Conservation (phyloP, 140 eudicot genomes). For the Bidens hawaiensis region DNA sequence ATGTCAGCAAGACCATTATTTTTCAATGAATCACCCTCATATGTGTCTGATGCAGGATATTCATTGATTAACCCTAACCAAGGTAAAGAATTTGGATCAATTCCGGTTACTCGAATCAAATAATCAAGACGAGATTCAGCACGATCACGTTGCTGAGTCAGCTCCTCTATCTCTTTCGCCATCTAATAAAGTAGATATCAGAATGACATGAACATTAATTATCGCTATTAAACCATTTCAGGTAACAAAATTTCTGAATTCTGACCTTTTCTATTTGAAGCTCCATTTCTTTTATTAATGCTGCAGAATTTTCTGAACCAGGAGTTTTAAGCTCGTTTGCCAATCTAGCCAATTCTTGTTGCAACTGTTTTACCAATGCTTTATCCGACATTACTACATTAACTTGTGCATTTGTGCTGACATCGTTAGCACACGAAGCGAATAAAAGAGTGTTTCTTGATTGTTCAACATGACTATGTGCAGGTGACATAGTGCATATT, state of each 20-base stretch:
- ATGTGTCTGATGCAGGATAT: neutral
- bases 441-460: constrained; percentile 86
- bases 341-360: constrained; percentile 57
- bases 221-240: neutral
- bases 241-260: neutral
- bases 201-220: neutral
- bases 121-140: constrained; percentile 67
- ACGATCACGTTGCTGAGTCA: constrained; percentile 69
- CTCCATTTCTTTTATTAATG: constrained; percentile 50
- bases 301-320: constrained; percentile 25
- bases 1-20: constrained; percentile 14
- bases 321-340: constrained; percentile 55
- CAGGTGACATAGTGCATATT: constrained; percentile 85
- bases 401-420: constrained; percentile 61
- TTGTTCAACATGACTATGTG: constrained; percentile 82
- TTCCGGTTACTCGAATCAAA: constrained; percentile 35
- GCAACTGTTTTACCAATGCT: constrained; percentile 65
- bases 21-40: constrained; percentile 34
- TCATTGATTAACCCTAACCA: constrained; percentile 48
- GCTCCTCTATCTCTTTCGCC: constrained; percentile 60
- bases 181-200: constrained; percentile 36
- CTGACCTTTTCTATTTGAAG: constrained; percentile 60
- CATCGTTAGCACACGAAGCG: constrained; percentile 85
- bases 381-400: constrained; percentile 75
- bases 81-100: constrained; percentile 31